Evolutionary conservation across 2,329 filamentous ascomycete species (phyloP).

Genomic region (Torrubiellomyces zombiae): DNA sequence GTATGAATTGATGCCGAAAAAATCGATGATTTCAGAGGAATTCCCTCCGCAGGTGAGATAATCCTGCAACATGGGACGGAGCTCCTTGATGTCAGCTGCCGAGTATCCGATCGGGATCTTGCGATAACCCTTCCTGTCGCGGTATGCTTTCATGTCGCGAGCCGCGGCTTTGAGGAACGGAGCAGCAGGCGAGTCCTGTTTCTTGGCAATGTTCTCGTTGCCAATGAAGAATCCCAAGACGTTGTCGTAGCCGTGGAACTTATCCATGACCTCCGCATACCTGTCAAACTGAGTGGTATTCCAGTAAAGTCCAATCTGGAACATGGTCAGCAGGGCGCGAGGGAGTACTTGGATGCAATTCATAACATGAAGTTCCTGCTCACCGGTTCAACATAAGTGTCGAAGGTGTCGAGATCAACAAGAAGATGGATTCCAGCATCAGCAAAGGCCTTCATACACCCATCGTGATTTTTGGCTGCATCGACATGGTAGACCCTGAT

Average conservation of each 20-base stretch:
- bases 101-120: constrained; percentile 76
- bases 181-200: constrained; percentile 44
- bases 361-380: constrained; percentile 7
- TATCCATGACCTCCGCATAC: constrained; percentile 59
- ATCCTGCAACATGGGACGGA: constrained; percentile 43
- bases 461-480: constrained; percentile 49
- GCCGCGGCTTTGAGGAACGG: constrained; percentile 72
- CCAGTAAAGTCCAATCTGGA: constrained; percentile 47
- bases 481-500: constrained; percentile 86
- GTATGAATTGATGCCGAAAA: constrained; percentile 76
- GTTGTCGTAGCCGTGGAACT: constrained; percentile 64
- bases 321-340: constrained; percentile 1
- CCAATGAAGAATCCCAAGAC: constrained; percentile 73
- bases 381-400: constrained; percentile 49
- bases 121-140: constrained; percentile 59
- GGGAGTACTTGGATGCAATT: background rate
- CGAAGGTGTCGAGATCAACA: constrained; percentile 65
- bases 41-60: constrained; percentile 69
- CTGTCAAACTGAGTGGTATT: constrained; percentile 51
- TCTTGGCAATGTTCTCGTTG: constrained; percentile 64
- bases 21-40: constrained; percentile 54
- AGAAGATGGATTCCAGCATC: constrained; percentile 72
- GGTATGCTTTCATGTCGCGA: constrained; percentile 69
- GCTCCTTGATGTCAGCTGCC: constrained; percentile 63
- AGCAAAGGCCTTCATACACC: constrained; percentile 66